Evolutionary conservation across 805 yeast species (phyloP), one percentile per base, ranked within the genome.

Genomic region (Wickerhamiella sorbophila): DNA sequence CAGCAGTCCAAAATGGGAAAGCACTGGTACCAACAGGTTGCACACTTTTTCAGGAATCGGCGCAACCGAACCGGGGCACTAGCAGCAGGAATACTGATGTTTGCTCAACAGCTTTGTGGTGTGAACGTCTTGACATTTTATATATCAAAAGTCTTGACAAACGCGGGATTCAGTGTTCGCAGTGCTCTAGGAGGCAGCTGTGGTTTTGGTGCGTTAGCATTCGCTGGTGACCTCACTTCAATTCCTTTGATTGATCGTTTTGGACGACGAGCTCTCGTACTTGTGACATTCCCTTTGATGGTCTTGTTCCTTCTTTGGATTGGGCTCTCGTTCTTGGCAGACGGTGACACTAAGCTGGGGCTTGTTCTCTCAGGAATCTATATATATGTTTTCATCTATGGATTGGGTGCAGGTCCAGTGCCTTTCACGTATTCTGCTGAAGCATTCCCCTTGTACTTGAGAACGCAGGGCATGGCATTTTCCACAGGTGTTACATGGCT

Each of bases 61-160:
- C 73, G 94, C 68, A 82, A 80, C 61, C 73, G 93, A 63, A 77
- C 83, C 55, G 93, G 87, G 43, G 74, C 81, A 9, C 50, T 77
- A 45, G 91, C 81, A 45, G 75, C 88, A 4, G 78, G 79, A 72
- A 69, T 81, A 50, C 82, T 77, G 46, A 82, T 84, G 75, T 82
- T 82, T 57, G 77, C 79, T 85, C 93, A 82, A 63, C 93, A 82
- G 58, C 81, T 82, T 64, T 82, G 93, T 63, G 93, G 93, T 53
- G 73, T 83, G 57, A 83, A 82, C 53, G 88, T 82, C 41, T 81
- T 82, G 61, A 88, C 91, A 16, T 82, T 81, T 61, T 82, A 80
- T 59, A 78, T 87, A 0, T 76, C 87, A 0, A 66, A 79, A 6
- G 81, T 82, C 45, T 16, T 33, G 21, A 33, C 36, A 20, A 33